Evolutionary conservation across 805 yeast species (phyloP).

Genomic region (Saccharomycopsis sp.): DNA sequence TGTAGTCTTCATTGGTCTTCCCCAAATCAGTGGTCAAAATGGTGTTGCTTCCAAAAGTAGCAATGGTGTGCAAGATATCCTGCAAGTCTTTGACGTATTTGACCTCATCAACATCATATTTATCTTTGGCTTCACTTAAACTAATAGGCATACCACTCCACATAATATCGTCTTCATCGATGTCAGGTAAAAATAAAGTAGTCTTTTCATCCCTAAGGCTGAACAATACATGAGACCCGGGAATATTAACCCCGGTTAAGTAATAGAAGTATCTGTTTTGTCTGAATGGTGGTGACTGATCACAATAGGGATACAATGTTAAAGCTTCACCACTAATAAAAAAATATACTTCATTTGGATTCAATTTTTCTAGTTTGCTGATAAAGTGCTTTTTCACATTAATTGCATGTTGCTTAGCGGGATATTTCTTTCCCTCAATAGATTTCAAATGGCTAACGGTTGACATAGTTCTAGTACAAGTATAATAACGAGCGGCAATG

Average conservation of each 20-base stretch:
- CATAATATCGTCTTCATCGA: slow-evolving; percentile 86
- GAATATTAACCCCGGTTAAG: slow-evolving; percentile 73
- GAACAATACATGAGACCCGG: slow-evolving; percentile 67
- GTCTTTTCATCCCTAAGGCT: slow-evolving; percentile 46
- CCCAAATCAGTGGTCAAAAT: slow-evolving; percentile 53
- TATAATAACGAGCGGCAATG: too few relatives aligned
- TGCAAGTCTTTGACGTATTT: slow-evolving; percentile 49
- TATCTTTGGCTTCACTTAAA: slow-evolving; percentile 52
- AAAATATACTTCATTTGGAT: slow-evolving; percentile 33
- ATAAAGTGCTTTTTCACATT: slow-evolving; percentile 40
- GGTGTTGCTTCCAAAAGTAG: slow-evolving; percentile 25
- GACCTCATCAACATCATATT: slow-evolving; percentile 80
- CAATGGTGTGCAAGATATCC: slow-evolving; percentile 28
- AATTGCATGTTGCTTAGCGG: slow-evolving; percentile 72
- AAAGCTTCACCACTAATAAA: slow-evolving; percentile 56
- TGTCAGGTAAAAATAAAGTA: slow-evolving; percentile 70
- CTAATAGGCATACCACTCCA: slow-evolving; percentile 90
- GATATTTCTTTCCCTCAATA: slow-evolving; percentile 45
- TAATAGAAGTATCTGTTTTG: slow-evolving; percentile 91
- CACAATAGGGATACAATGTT: slow-evolving; percentile 66
- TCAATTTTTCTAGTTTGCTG: slow-evolving; percentile 22
- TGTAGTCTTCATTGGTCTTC: slow-evolving; percentile 33
- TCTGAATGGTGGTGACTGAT: slow-evolving; percentile 69
- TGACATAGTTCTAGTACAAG: not conserved
- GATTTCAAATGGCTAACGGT: not conserved